Evolutionary conservation across 805 yeast species (phyloP).

Genomic region (Yarrowia sp.): DNA sequence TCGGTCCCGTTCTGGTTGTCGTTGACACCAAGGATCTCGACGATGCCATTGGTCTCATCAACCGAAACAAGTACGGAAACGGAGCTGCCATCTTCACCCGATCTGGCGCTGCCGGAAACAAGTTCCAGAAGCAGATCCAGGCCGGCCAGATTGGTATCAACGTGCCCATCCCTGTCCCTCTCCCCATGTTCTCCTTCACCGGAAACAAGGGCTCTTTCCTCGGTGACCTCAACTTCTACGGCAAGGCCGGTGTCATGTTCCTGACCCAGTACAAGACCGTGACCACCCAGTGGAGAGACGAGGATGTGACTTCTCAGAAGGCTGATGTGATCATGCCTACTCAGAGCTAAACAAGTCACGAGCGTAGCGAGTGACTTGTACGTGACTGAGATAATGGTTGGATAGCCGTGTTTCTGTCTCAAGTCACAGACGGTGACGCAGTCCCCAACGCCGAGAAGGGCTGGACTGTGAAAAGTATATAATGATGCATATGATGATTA

Average conservation of each 20-base stretch:
- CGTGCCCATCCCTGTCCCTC: slow-evolving; percentile 81
- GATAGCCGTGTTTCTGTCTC: background rate
- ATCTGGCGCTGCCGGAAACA: slow-evolving; percentile 73
- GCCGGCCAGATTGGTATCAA: slow-evolving; percentile 81
- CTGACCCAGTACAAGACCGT: slow-evolving; percentile 79
- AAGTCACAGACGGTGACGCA: background rate
- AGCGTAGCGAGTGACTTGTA: background rate
- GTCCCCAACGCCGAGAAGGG: slow-evolving; percentile 10
- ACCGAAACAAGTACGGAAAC: slow-evolving; percentile 70
- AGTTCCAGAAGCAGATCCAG: slow-evolving; percentile 70
- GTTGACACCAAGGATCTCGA: slow-evolving; percentile 69
- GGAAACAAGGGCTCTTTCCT: slow-evolving; percentile 77
- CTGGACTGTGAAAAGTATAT: slow-evolving; percentile 21
- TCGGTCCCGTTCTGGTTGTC: slow-evolving; percentile 75
- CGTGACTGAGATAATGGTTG: background rate
- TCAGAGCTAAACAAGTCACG: slow-evolving; percentile 51
- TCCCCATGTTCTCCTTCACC: slow-evolving; percentile 82
- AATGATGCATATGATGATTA: slow-evolving; percentile 32
- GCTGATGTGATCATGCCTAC: slow-evolving; percentile 75
- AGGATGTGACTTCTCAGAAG: slow-evolving; percentile 56
- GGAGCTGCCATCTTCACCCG: slow-evolving; percentile 75
- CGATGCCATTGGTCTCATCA: slow-evolving; percentile 70
- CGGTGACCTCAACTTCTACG: slow-evolving; percentile 81
- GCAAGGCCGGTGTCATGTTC: slow-evolving; percentile 75
- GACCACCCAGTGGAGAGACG: slow-evolving; percentile 69